Percentiles rank a stretch among this genome's conserved stretches.
Evolutionary conservation across 768 basidiomycete genomes (phyloP).

Genomic region (Pluteus cervinus): DNA sequence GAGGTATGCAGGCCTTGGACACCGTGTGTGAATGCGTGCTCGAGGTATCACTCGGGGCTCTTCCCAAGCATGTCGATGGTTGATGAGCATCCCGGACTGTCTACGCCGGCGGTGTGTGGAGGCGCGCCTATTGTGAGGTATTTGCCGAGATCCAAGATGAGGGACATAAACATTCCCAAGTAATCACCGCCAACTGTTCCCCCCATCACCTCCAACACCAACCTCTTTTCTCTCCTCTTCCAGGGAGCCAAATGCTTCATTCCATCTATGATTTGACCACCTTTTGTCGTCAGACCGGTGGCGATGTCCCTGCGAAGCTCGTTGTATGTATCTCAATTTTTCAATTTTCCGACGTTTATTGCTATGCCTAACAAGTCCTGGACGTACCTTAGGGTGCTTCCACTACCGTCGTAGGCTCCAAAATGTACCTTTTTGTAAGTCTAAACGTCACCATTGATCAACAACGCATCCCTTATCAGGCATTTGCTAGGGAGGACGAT

Average conservation of each 20-base stretch:
- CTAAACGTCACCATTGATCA: too few relatives aligned
- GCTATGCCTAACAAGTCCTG: constrained; percentile 5
- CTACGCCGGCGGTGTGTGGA: neutral
- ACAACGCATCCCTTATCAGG: constrained; percentile 8
- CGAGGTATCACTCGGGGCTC: too few relatives aligned
- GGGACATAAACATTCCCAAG: too few relatives aligned
- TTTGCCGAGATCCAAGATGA: neutral
- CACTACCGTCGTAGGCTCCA: constrained; percentile 83
- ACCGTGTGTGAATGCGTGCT: too few relatives aligned
- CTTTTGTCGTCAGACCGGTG: constrained; percentile 74
- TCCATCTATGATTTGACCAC: constrained; percentile 90
- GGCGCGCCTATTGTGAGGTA: neutral
- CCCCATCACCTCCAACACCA: constrained; percentile 5
- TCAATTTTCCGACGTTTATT: constrained; percentile 1
- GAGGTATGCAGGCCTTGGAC: too few relatives aligned
- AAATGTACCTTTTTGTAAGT: constrained; percentile 86
- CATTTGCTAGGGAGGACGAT: constrained; percentile 65
- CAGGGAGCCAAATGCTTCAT: too few relatives aligned
- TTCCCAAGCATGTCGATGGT: too few relatives aligned
- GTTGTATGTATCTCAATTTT: constrained; percentile 53
- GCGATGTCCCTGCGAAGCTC: constrained; percentile 84
- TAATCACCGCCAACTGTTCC: constrained; percentile 7
- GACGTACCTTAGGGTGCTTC: constrained; percentile 63
- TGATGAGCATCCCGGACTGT: too few relatives aligned
- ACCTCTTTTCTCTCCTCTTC: constrained; percentile 12